Base-by-base conservation (phyloP, 2,329 filamentous ascomycete genomes). In the Colletotrichum costaricense region DNA sequence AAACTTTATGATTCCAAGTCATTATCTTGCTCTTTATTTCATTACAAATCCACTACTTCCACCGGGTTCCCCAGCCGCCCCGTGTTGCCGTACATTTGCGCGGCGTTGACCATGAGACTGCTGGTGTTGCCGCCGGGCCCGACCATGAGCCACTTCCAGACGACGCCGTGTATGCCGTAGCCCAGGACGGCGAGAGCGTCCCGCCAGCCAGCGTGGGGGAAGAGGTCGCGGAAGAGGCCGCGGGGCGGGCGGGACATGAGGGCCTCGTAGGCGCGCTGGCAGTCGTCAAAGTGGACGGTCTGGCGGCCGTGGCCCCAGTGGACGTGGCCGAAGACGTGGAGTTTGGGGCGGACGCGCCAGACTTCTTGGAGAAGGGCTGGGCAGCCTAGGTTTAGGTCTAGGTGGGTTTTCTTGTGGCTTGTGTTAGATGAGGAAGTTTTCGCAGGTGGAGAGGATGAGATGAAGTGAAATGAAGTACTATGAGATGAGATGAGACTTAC, bases 291-390 rank as follows among this genome's bases (percentile, higher is more conserved):
- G 82, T 90, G 93, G 11, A 93, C 87, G 0, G 91, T 82, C 78
- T 95, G 91, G 56, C 85, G 86, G 19, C 95, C 95, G 58, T 93
- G 89, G 9, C 91, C 93, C 78, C 88, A 93, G 83, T 98, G 95
- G 28, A 95, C 89, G 82, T 98, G 95, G 1, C 95, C 95, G 80
- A 97, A 97, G 60, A 97, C 88, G 81, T 97, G 94, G 16, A 97
- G 84, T 14, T 86, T 86, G 0, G 95, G 95, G 74, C 90, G 91
- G 12, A 95, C 90, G 46, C 93, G 89, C 91, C 93, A 94, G 22
- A 93, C 82, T 78, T 97, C 95, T 16, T 86, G 83, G 6, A 96
- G 86, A 6, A 97, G 87, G 69, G 89, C 88, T 7, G 91, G 89
- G 76, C 93, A 95, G 68, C 94, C 95, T 57, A 95, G 84, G 3